phyloP scores from a whole-genome alignment of 2,329 filamentous ascomycete species.

The Mollisia scopiformis region DNA sequence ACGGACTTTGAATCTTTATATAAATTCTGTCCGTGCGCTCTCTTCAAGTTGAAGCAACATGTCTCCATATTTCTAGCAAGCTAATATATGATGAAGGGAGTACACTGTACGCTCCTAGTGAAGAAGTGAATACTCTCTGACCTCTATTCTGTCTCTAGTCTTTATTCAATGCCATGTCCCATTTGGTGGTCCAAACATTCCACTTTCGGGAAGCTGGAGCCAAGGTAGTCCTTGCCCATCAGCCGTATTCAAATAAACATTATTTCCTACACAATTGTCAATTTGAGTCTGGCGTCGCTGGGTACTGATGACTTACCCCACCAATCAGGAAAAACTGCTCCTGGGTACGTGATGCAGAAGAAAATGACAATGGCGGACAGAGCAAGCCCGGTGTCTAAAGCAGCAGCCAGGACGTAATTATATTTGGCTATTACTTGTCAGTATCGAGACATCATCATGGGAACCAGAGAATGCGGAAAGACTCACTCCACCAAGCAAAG shows the following conservation, averaged over 20 bases:
- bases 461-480: slow-evolving; percentile 58
- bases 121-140: too few relatives aligned
- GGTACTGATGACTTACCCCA: slow-evolving; percentile 71
- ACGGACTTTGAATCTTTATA: too few relatives aligned
- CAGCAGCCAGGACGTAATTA: slow-evolving; percentile 76
- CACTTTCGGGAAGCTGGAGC: slow-evolving; percentile 17
- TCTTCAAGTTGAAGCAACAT: too few relatives aligned
- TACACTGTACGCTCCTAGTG: too few relatives aligned
- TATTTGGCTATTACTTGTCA: slow-evolving; percentile 69
- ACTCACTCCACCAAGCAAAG: slow-evolving; percentile 59
- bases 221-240: slow-evolving; percentile 25
- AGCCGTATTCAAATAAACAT: slow-evolving; percentile 28
- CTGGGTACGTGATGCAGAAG: slow-evolving; percentile 65
- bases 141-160: background rate
- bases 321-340: slow-evolving; percentile 63
- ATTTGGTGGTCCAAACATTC: slow-evolving; percentile 20
- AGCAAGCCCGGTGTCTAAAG: slow-evolving; percentile 69
- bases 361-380: slow-evolving; percentile 71
- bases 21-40: too few relatives aligned
- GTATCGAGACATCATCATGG: slow-evolving; percentile 48
- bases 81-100: too few relatives aligned
- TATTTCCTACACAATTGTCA: slow-evolving; percentile 68
- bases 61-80: too few relatives aligned
- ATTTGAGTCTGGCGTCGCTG: slow-evolving; percentile 48
- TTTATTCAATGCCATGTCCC: slow-evolving; percentile 8